A percentile compares a stretch with the other conserved stretches of the same genome.
phyloP scores from a whole-genome alignment of 2,329 filamentous ascomycete species.

The Aspergillus ruber region DNA sequence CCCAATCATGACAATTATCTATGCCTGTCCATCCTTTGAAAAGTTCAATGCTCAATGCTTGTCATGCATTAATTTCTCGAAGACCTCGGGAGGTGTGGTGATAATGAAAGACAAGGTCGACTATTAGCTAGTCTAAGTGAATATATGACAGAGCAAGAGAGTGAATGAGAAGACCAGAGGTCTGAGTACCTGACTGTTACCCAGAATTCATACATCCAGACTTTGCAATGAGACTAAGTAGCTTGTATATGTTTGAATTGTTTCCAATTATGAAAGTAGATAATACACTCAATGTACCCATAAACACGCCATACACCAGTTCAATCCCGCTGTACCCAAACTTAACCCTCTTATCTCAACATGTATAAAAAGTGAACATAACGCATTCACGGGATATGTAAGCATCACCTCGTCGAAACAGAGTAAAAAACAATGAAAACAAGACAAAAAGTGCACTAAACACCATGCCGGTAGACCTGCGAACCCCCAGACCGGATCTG shows the following conservation, averaged over 20 bases:
- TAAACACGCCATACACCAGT: conserved; percentile 13
- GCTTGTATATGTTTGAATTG: background rate
- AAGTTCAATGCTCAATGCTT: no score
- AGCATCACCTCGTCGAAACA: conserved; percentile 6
- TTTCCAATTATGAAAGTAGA: background rate
- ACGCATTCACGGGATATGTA: conserved; percentile 5
- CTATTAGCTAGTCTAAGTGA: no score
- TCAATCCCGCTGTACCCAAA: conserved; percentile 13
- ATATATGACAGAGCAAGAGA: no score
- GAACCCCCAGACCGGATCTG: conserved; percentile 45
- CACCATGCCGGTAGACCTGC: conserved; percentile 44
- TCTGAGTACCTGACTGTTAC: no score
- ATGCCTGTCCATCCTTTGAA: no score
- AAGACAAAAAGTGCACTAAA: conserved; percentile 19
- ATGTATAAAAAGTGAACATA: conserved; percentile 2
- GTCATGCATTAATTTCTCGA: no score
- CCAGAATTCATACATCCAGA: no score
- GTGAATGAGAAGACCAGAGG: no score
- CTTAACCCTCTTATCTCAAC: background rate
- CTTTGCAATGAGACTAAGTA: background rate
- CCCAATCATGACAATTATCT: no score
- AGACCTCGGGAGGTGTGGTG: no score
- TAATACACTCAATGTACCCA: background rate
- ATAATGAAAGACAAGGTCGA: no score
- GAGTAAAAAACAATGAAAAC: conserved; percentile 2